A percentile compares a stretch with the other conserved stretches of the same genome.
Conservation (phyloP, 495 filamentous ascomycete species). For the Daldinia concentrica region DNA sequence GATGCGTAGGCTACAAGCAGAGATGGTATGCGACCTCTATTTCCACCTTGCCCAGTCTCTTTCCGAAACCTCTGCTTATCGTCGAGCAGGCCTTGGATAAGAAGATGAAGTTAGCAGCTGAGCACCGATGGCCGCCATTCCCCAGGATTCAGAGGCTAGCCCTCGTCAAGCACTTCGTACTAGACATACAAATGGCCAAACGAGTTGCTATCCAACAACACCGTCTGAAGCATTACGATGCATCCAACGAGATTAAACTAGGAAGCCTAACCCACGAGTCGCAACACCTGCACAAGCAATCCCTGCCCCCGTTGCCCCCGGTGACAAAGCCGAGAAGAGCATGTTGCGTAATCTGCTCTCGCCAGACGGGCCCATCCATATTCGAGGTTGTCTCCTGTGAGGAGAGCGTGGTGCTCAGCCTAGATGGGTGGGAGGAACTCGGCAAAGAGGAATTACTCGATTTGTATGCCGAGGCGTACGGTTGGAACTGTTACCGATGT, state of each 20-base stretch:
- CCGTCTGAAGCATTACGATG: conserved; percentile 25
- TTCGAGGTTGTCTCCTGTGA: conserved; percentile 38
- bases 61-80: conserved; percentile 21
- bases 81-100: conserved; percentile 21
- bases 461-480: conserved; percentile 37
- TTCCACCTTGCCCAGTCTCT: conserved; percentile 17
- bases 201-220: conserved; percentile 33
- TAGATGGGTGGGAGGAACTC: conserved; percentile 32
- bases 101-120: conserved; percentile 14
- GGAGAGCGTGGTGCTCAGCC: conserved; percentile 37
- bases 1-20: conserved; percentile 31
- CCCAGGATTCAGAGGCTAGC: conserved; percentile 27
- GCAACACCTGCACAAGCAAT: conserved; percentile 34
- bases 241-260: conserved; percentile 20
- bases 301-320: conserved; percentile 9
- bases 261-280: conserved; percentile 33
- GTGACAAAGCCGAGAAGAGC: conserved; percentile 14
- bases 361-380: conserved; percentile 32
- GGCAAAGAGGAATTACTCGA: conserved; percentile 29
- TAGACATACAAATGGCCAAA: conserved; percentile 38
- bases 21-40: conserved; percentile 33
- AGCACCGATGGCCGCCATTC: conserved; percentile 33
- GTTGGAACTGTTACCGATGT: conserved; percentile 36
- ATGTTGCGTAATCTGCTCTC: conserved; percentile 35
- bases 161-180: conserved; percentile 33